phyloP scores from a whole-genome alignment of 768 basidiomycete genomes.

The Lyophyllum atratum region DNA sequence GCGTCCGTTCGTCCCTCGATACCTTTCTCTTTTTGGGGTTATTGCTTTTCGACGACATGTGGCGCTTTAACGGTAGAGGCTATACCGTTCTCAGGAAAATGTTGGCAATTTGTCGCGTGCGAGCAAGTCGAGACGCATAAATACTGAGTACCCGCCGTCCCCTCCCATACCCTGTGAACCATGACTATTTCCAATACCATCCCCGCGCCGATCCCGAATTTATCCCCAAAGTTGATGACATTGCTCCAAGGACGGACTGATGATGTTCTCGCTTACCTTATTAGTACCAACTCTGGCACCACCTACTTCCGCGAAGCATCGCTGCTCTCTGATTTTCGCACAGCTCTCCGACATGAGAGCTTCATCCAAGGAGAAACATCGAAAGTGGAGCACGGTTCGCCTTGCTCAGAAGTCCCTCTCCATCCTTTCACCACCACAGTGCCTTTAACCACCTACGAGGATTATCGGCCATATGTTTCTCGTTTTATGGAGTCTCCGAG shows the following conservation, averaged over 20 bases:
- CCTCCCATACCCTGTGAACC: not conserved
- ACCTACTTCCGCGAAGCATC: constrained; percentile 2
- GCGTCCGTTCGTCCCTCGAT: not conserved
- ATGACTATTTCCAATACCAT: not conserved
- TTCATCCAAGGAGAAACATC: not conserved
- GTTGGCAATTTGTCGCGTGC: not conserved
- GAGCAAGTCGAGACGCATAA: not conserved
- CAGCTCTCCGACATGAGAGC: not conserved
- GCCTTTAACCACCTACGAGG: constrained; percentile 9
- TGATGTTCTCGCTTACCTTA: not conserved
- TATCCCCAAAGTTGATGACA: not conserved
- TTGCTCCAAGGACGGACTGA: not conserved
- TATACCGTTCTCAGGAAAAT: not conserved
- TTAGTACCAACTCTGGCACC: not conserved
- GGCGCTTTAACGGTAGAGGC: not conserved
- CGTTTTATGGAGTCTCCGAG: constrained; percentile 7
- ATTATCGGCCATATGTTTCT: constrained; percentile 8
- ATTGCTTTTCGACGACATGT: not conserved
- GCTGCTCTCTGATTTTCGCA: constrained; percentile 3
- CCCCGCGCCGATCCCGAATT: not conserved
- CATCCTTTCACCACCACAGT: not conserved
- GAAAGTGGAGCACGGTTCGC: not conserved
- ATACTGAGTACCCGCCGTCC: not conserved
- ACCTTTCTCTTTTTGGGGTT: not conserved
- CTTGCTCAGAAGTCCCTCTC: not conserved